Base-by-base conservation (phyloP, 2,329 filamentous ascomycete genomes). In the Lachnellula willkommii region DNA sequence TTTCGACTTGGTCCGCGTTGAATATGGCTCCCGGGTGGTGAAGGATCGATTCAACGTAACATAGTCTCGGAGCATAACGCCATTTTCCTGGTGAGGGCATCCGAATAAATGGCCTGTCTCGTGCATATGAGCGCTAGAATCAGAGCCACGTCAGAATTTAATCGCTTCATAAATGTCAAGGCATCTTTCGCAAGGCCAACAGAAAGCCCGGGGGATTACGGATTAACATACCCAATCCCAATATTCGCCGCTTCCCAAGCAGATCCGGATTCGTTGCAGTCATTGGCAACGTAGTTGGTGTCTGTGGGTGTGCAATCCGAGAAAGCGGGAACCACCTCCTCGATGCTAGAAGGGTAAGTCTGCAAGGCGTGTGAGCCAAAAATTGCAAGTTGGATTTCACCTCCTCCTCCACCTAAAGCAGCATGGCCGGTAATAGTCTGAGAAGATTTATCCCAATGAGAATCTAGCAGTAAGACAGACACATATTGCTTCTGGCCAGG, bases 241-340 rank as follows among this genome's bases (percentile, higher is more conserved):
- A 96, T 88, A 65, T 93, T 95, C 26, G 90, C 91, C n/a, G 91
- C 85, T 70, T 97, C 93, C 93, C 93, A 97, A 47, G 85, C 94
- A 68, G 89, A 95, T 24, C 92, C 92, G 6, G 86, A 87, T 63
- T 96, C 89, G 64, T 88, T 88, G 70, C 85, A 90, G 69, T 95
- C 90, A 66, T 96, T 96, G 15, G 88, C 88, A 39, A 96, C 84
- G 64, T 82, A 81, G 40, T 83, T 81, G 9, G 85, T 89, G 68
- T 97, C 90, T 0, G 91, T 96, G 35, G 87, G 84, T 2, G 92
- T 96, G 71, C 91, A 96, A 71, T 97, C 92, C 15, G 83, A 87
- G 66, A 97, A 95, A 5, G 91, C 88, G 20, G 90, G 85, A 4
- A 90, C 88, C 1, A 97, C 87, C 67, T 97, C 93, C 70, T 97